Evolutionary conservation across 805 yeast species (phyloP).

Genomic region (Saccharomycopsis synnaedendra): DNA sequence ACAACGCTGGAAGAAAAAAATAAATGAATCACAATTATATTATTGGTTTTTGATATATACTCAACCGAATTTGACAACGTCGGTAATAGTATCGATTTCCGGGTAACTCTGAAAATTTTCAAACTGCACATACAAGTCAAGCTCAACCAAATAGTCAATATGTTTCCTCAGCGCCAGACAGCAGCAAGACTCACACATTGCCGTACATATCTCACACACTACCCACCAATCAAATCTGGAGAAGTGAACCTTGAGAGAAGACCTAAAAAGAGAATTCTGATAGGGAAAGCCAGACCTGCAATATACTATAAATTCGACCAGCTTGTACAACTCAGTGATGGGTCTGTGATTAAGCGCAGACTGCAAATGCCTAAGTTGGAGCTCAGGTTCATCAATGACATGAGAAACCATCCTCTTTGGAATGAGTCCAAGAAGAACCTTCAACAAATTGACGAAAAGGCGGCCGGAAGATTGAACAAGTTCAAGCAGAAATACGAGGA

Average conservation of each 20-base stretch:
- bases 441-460: constrained; percentile 64
- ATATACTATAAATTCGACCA: constrained; percentile 86
- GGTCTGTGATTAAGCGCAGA: constrained; percentile 74
- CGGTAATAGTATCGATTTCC: no score
- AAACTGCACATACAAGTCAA: no score
- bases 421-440: constrained; percentile 77
- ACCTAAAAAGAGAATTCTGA: constrained; percentile 55
- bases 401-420: constrained; percentile 80
- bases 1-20: no score
- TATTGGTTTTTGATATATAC: no score
- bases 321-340: constrained; percentile 84
- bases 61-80: no score
- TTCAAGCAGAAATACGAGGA: constrained; percentile 58
- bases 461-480: constrained; percentile 69
- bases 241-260: constrained; percentile 24
- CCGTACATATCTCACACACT: constrained; percentile 10
- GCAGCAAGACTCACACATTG: no score
- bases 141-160: no score
- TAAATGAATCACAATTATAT: no score
- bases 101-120: no score
- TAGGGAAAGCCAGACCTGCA: constrained; percentile 90
- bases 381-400: constrained; percentile 76
- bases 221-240: constrained; percentile 10
- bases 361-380: constrained; percentile 86
- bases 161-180: no score